These are phyloP conservation scores for Globisporangium middletonii DNA, from an alignment of 352 stramenopile genomes.

Conservation along the genomic window DNA sequence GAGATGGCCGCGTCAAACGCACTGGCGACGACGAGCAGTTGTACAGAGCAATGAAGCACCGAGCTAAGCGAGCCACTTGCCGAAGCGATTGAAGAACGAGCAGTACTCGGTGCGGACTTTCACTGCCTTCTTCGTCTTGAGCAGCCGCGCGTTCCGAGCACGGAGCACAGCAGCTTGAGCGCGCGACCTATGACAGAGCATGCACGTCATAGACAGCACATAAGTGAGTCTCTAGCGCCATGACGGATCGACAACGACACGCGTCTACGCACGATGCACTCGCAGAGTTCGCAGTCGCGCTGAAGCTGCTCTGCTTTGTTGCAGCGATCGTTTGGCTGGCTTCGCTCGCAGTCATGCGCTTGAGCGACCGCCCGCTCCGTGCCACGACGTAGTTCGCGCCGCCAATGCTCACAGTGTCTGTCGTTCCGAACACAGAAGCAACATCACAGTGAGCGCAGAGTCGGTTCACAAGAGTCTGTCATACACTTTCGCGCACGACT, in stretches of 20 bases:
- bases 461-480: too few relatives aligned
- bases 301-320: constrained; percentile 5
- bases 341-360: constrained; percentile 27
- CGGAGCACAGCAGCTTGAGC: constrained; percentile 49
- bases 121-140: constrained; percentile 19
- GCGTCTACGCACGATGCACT: constrained; percentile 27
- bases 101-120: constrained; percentile 69
- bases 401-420: constrained; percentile 40
- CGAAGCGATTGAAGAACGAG: constrained; percentile 79
- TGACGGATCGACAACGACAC: too few relatives aligned
- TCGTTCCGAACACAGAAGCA: constrained; percentile 1
- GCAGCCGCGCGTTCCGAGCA: constrained; percentile 32
- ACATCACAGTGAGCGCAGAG: background rate
- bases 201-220: background rate
- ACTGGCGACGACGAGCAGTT: too few relatives aligned
- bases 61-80: constrained; percentile 28
- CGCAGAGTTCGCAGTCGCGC: constrained; percentile 6
- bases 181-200: constrained; percentile 15
- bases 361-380: constrained; percentile 34
- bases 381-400: constrained; percentile 40
- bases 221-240: background rate
- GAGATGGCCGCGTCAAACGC: background rate
- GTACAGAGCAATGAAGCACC: background rate
- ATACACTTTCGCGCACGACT: background rate
- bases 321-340: constrained; percentile 10